Base-by-base conservation (phyloP, 768 basidiomycete genomes). In the Gloeophyllum trabeum region DNA sequence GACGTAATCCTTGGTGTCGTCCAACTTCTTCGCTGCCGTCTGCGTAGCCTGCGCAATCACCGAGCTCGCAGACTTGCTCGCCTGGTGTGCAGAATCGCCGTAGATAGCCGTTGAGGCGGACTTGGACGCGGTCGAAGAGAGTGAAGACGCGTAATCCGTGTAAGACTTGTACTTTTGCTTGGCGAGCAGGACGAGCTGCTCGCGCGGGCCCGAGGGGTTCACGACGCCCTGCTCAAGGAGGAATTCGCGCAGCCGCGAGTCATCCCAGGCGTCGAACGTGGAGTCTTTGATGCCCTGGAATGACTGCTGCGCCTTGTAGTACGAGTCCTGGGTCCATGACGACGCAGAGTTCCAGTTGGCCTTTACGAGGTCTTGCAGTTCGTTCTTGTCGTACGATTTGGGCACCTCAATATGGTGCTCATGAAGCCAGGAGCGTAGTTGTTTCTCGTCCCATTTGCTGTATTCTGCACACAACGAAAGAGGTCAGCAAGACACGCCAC, bases 151-250 rank as follows among this genome's bases (percentile, higher is more conserved):
- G 5, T 81, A 80, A 26, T 66, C 61, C 14, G 64, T 69, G 56
- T 79, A 86, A 5, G 68, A 65, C 6, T 64, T 61, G 52, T 83
- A 83, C 57, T 75, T 73, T 46, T 75, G 70, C 63, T 84, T 84
- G 21, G 87, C 91, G 30, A 86, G 69, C 13, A 83, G 62, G 18
- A 85, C 66, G 18, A 97, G 76, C 52, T 90, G 75, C 54, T 96
- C 93, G 43, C 72, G 69, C 2, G 79, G 79, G 2, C 84, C 82
- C 22, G 73, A 71, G 12, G 93, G 92, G 4, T 81, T 74, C 39
- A 98, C 76, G 46, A 94, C 68, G 32, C 92, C 92, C 50, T 94
- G 83, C 53, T 86, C 75, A 42, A 96, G 73, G 7, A 98, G 69
- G 62, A 83, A 94, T 48, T 84, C 67, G 53, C 92, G 76, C 18